Evolutionary conservation across 768 basidiomycete genomes (phyloP), one percentile per base, ranked within the genome.

Genomic region (Trametes elegans): DNA sequence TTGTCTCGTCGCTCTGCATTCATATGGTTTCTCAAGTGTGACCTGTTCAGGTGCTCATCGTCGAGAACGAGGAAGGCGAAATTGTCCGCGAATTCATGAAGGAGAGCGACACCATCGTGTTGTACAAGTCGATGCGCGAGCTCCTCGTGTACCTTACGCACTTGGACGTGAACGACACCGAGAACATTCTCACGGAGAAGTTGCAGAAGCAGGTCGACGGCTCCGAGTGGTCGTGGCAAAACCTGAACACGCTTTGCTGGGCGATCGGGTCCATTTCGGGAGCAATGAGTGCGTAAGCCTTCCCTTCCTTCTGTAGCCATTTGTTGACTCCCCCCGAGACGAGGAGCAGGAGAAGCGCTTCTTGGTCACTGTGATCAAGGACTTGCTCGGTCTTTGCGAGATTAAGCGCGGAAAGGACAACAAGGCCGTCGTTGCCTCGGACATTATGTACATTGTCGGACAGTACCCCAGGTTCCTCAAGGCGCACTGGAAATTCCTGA

Each of bases 401-500:
- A 94, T 97, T 73, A 98, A 98, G 73, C 88, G 95, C 46, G 97
- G 97, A 34, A 98, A 99, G 72, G 97, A 98, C 75, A 98, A 99
- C 82, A 99, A 99, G 70, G 97, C 97, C 3, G 94, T 98, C 59
- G 96, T 98, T 62, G 92, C 92, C 7, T 93, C 91, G 24, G 88
- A 93, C 65, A 93, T 93, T 69, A 93, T 93, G 91, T 99, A 99
- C 70, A 99, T 98, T 66, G 97, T 99, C 60, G 97, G 97, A 45
- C 97, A 99, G 74, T 99, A 99, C 68, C 97, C 97, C 40, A 87
- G 97, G 31, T 99, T 98, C 84, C 84, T 99, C 66, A 98, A 98
- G 71, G 97, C 97, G 16, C 97, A 99, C 70, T 99, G 97, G 97
- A 99, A 98, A 74, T 99, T 99, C 82, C 76, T 99, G 68, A 99